phyloP scores from a whole-genome alignment of 495 filamentous ascomycete species.

The Annulohypoxylon nitens region DNA sequence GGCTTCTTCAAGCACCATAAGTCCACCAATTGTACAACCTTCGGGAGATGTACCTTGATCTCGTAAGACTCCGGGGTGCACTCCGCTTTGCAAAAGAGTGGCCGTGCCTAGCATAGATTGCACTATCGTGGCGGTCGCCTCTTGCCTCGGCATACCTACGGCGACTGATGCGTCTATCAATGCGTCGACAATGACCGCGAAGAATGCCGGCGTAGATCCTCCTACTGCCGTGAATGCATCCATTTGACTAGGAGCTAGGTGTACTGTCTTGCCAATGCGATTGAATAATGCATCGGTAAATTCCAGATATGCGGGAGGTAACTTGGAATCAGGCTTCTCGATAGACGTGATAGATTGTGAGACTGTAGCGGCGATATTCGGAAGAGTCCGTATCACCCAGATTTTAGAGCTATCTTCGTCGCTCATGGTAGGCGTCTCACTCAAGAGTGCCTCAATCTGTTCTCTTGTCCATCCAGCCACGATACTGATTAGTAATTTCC shows the following conservation, averaged over 20 bases:
- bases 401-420: background rate
- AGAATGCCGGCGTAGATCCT: constrained; percentile 5
- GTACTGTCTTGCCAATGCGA: constrained; percentile 8
- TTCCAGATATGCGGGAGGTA: background rate
- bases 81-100: background rate
- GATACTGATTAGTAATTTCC: constrained; percentile 4
- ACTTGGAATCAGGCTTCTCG: background rate
- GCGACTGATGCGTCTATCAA: constrained; percentile 6
- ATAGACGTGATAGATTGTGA: constrained; percentile 4
- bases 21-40: constrained; percentile 7
- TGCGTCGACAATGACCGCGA: constrained; percentile 5
- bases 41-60: constrained; percentile 5
- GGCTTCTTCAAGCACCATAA: background rate
- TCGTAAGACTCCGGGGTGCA: constrained; percentile 2
- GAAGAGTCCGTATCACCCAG: constrained; percentile 1
- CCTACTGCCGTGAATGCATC: constrained; percentile 6
- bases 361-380: background rate
- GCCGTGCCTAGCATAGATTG: constrained; percentile 6
- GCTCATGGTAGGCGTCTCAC: background rate
- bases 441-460: background rate
- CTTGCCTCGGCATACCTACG: constrained; percentile 4
- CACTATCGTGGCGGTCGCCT: background rate
- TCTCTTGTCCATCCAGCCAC: constrained; percentile 13
- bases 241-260: constrained; percentile 5
- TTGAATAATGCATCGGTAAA: background rate